phyloP scores from a whole-genome alignment of 2,329 filamentous ascomycete species.

The Diplodia seriata region DNA sequence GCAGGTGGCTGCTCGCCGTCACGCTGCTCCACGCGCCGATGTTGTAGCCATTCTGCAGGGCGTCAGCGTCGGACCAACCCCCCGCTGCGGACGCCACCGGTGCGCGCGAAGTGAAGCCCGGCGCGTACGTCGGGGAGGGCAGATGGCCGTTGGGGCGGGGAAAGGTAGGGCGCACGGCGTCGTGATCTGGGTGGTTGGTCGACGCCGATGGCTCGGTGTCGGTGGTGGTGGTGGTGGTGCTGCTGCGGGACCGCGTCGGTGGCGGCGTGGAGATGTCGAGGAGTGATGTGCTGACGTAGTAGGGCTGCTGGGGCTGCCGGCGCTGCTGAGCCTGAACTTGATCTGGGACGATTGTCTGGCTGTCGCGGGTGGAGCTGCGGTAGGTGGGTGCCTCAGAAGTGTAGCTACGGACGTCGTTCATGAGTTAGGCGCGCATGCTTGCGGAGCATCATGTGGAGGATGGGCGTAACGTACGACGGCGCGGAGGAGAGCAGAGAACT shows the following conservation, averaged over 20 bases:
- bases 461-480: conserved; percentile 62
- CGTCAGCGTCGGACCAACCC: conserved; percentile 35
- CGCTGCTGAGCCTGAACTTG: neutral
- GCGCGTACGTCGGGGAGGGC: conserved; percentile 37
- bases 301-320: conserved; percentile 9
- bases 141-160: conserved; percentile 37
- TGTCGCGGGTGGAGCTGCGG: conserved; percentile 58
- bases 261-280: conserved; percentile 30
- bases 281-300: conserved; percentile 30
- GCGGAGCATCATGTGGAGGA: no score
- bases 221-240: conserved; percentile 32
- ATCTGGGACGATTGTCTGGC: conserved; percentile 37
- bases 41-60: conserved; percentile 53
- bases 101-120: conserved; percentile 39
- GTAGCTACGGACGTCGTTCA: conserved; percentile 38
- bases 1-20: conserved; percentile 60
- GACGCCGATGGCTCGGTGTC: conserved; percentile 24
- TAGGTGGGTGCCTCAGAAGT: conserved; percentile 69
- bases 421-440: neutral
- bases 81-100: conserved; percentile 32
- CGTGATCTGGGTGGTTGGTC: neutral
- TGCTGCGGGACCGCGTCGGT: conserved; percentile 15
- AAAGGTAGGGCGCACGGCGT: conserved; percentile 10
- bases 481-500: conserved; percentile 70
- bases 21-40: conserved; percentile 66